These are phyloP conservation scores for Coccinonectria pachysandricola DNA, from an alignment of 2,329 filamentous ascomycete species.

Conservation along the genomic window DNA sequence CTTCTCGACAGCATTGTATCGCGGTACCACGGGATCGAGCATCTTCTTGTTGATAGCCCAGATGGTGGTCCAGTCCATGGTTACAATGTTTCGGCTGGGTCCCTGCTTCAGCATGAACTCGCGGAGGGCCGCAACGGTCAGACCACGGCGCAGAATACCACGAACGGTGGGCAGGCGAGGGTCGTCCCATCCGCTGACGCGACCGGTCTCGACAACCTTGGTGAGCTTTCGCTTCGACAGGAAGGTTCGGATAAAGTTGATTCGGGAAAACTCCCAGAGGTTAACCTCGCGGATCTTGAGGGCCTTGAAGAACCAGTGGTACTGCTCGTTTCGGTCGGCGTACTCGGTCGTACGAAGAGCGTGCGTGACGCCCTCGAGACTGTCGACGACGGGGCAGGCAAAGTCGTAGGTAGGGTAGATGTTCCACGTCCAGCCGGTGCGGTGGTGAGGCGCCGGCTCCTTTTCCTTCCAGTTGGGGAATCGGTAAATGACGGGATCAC, in stretches of 20 bases:
- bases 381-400: constrained; percentile 72
- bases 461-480: constrained; percentile 56
- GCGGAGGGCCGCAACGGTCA: constrained; percentile 68
- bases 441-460: constrained; percentile 49
- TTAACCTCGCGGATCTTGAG: constrained; percentile 66
- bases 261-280: constrained; percentile 76
- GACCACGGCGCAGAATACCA: constrained; percentile 66
- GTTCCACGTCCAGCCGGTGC: constrained; percentile 71
- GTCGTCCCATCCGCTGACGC: constrained; percentile 78
- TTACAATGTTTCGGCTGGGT: constrained; percentile 72
- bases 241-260: constrained; percentile 77
- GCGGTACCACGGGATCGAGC: constrained; percentile 66
- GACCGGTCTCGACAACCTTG: constrained; percentile 66
- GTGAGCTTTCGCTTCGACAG: constrained; percentile 80
- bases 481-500: constrained; percentile 94
- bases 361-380: constrained; percentile 72
- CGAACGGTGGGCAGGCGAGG: constrained; percentile 79
- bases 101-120: constrained; percentile 82
- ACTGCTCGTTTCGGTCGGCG: constrained; percentile 76
- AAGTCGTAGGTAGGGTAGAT: constrained; percentile 85
- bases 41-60: constrained; percentile 72
- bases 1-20: constrained; percentile 62
- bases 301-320: constrained; percentile 74
- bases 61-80: constrained; percentile 71
- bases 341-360: constrained; percentile 79